phyloP scores from a whole-genome alignment of 768 basidiomycete species.

The Suillus occidentalis region DNA sequence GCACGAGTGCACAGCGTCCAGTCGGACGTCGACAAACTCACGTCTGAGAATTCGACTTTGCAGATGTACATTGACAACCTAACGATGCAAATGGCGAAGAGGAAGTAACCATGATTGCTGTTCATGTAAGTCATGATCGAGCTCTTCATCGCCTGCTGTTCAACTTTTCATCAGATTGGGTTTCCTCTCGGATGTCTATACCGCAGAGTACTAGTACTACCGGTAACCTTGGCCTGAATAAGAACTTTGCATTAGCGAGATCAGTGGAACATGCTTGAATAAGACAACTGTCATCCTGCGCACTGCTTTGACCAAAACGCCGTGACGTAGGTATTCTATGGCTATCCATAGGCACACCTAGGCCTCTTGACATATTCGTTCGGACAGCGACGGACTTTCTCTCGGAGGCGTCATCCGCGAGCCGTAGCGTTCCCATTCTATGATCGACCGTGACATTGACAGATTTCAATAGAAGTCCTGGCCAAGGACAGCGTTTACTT shows the following conservation, averaged over 20 bases:
- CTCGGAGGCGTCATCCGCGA: constrained; percentile 38
- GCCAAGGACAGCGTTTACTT: constrained; percentile 13
- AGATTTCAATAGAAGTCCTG: constrained; percentile 22
- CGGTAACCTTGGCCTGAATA: not conserved
- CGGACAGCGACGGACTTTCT: not conserved
- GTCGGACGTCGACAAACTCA: constrained; percentile 77
- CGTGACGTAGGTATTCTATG: not conserved
- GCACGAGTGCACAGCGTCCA: constrained; percentile 68
- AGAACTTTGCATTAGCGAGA: not conserved
- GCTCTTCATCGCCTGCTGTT: not conserved
- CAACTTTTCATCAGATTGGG: not conserved
- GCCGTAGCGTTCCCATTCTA: constrained; percentile 45
- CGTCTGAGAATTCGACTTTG: constrained; percentile 76
- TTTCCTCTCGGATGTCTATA: not conserved
- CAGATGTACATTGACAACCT: constrained; percentile 91
- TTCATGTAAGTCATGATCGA: not conserved
- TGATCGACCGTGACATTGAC: constrained; percentile 41
- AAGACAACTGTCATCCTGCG: not conserved
- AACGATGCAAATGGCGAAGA: constrained; percentile 83
- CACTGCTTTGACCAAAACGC: not conserved
- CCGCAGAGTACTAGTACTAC: not conserved
- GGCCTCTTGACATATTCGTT: not conserved
- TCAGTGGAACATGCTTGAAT: not conserved
- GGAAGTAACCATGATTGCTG: too few relatives aligned
- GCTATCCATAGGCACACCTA: not conserved